Conservation (phyloP, 352 stramenopile species). For the Phytophthora europaea region DNA sequence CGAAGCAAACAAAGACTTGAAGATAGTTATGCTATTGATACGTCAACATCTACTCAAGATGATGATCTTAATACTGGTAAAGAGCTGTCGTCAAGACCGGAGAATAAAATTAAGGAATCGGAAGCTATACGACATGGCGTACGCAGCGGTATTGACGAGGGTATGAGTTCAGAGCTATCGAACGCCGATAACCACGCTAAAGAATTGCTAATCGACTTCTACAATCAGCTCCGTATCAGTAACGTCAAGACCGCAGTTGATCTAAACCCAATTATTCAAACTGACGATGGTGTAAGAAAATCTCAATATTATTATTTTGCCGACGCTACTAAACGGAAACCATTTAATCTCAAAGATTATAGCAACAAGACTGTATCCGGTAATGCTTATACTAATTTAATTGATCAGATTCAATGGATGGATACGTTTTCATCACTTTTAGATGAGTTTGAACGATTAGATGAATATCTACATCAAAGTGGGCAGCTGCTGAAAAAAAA, state of each 20-base stretch:
- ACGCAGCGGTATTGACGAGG: background rate
- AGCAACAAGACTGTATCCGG: too few relatives aligned
- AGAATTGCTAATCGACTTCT: background rate
- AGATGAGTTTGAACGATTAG: too few relatives aligned
- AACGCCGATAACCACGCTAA: background rate
- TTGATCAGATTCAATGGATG: too few relatives aligned
- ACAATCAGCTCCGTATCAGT: background rate
- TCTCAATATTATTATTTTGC: background rate
- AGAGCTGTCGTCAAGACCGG: background rate
- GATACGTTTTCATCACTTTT: too few relatives aligned
- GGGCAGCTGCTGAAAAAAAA: too few relatives aligned
- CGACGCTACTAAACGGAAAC: too few relatives aligned
- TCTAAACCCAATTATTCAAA: background rate
- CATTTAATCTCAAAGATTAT: too few relatives aligned
- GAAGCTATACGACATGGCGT: background rate
- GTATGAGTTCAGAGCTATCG: background rate
- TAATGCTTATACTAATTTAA: too few relatives aligned
- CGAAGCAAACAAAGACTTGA: background rate
- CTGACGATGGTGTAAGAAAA: background rate
- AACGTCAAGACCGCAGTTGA: background rate
- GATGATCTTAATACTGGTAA: background rate
- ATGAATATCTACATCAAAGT: too few relatives aligned
- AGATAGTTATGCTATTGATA: background rate
- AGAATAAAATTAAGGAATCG: too few relatives aligned
- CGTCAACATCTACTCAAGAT: background rate